phyloP scores from a whole-genome alignment of 2,329 filamentous ascomycete species.

The Ceratocystis cubensis region DNA sequence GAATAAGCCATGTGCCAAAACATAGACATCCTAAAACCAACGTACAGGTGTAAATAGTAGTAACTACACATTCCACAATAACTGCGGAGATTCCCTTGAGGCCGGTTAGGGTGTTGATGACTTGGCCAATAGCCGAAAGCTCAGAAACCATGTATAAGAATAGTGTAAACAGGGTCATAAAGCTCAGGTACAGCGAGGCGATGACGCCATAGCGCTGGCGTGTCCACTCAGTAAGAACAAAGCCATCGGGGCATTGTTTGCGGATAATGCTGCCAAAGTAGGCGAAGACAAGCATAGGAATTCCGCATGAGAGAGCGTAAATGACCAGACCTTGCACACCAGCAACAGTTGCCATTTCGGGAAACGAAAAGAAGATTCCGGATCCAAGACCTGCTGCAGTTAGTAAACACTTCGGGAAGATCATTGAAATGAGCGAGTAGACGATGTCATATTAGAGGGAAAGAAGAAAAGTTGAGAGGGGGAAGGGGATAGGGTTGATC shows the following conservation, averaged over 20 bases:
- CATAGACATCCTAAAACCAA: slow-evolving; percentile 12
- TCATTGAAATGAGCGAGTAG: slow-evolving; percentile 18
- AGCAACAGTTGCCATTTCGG: slow-evolving; percentile 64
- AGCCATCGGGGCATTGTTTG: slow-evolving; percentile 67
- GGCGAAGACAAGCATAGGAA: slow-evolving; percentile 64
- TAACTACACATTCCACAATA: slow-evolving; percentile 65
- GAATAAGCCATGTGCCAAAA: neutral
- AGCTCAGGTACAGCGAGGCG: slow-evolving; percentile 60
- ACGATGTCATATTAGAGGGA: neutral
- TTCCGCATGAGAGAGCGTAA: slow-evolving; percentile 59
- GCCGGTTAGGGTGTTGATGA: slow-evolving; percentile 60
- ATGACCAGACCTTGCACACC: slow-evolving; percentile 68
- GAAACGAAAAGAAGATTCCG: slow-evolving; percentile 72
- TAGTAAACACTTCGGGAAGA: slow-evolving; percentile 27
- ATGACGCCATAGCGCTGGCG: slow-evolving; percentile 61
- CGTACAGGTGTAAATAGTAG: slow-evolving; percentile 71
- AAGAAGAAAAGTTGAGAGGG: slow-evolving; percentile 22
- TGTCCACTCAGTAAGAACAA: slow-evolving; percentile 76
- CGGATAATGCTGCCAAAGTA: slow-evolving; percentile 64
- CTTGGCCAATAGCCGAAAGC: slow-evolving; percentile 68
- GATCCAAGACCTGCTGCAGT: slow-evolving; percentile 61
- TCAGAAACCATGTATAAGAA: slow-evolving; percentile 83
- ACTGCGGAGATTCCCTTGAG: slow-evolving; percentile 61
- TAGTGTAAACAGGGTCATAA: slow-evolving; percentile 66
- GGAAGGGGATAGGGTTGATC: slow-evolving; percentile 30